These are phyloP conservation scores for Trichophyton simii DNA, from an alignment of 2,329 filamentous ascomycete species.

Conservation along the genomic window DNA sequence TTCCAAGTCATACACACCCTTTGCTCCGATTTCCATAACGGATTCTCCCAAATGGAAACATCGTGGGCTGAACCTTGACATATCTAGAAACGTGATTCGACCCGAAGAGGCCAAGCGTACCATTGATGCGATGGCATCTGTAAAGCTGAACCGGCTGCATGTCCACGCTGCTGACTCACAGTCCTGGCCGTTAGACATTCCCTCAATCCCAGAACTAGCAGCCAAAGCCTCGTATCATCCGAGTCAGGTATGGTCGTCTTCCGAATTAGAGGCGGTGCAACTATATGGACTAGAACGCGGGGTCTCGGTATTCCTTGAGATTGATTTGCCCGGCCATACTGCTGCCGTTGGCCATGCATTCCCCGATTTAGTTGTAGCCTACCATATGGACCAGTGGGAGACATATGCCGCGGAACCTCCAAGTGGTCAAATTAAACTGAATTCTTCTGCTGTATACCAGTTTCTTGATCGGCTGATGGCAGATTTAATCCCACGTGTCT, in stretches of 20 bases:
- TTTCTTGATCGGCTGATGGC: constrained; percentile 61
- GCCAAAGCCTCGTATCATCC: constrained; percentile 59
- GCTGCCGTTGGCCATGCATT: constrained; percentile 52
- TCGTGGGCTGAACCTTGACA: constrained; percentile 68
- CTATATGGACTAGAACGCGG: constrained; percentile 57
- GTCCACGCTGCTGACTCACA: constrained; percentile 39
- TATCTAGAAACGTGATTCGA: constrained; percentile 59
- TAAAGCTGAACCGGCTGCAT: constrained; percentile 39
- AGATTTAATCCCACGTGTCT: constrained; percentile 63
- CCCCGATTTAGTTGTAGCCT: constrained; percentile 59
- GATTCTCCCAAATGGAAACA: constrained; percentile 65
- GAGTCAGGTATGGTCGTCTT: constrained; percentile 53
- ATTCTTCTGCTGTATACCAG: constrained; percentile 53
- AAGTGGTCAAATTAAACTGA: constrained; percentile 58
- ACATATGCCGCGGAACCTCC: constrained; percentile 44
- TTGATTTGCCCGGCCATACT: constrained; percentile 72
- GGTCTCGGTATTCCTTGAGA: constrained; percentile 60
- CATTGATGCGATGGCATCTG: constrained; percentile 55
- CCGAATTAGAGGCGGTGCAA: constrained; percentile 55
- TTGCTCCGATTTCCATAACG: constrained; percentile 57
- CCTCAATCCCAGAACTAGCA: constrained; percentile 53
- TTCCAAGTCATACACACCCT: constrained; percentile 48
- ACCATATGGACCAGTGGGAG: constrained; percentile 41
- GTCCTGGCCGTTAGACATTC: constrained; percentile 57
- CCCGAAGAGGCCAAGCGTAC: constrained; percentile 56